Conservation (phyloP, 2,329 filamentous ascomycete species). For the Apiospora koreana region DNA sequence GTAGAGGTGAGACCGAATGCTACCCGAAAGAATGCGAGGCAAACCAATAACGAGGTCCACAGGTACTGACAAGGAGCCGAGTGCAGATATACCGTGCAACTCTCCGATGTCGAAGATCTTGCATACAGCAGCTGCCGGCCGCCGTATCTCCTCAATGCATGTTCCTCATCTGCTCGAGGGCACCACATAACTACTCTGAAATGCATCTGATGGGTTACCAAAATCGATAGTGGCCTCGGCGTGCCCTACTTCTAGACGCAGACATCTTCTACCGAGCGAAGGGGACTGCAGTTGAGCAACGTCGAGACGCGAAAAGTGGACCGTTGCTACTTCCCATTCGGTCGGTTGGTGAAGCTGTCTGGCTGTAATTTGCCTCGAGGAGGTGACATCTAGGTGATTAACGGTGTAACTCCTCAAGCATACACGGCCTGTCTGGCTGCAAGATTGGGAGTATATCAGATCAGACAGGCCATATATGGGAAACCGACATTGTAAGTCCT, state of each 20-base stretch:
- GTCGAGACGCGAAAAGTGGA: not conserved
- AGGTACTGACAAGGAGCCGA: not conserved
- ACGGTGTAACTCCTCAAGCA: not conserved
- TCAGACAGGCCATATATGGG: not conserved
- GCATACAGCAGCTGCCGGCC: not conserved
- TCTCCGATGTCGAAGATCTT: not conserved
- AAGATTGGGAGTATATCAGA: not conserved
- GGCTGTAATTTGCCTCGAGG: conserved; percentile 11
- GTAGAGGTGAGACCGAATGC: not conserved
- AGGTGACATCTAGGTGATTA: conserved; percentile 7
- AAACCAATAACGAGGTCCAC: not conserved
- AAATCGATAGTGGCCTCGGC: not conserved
- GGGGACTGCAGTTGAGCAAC: conserved; percentile 10
- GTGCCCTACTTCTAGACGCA: not conserved
- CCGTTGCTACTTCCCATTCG: not conserved
- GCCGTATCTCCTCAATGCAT: not conserved
- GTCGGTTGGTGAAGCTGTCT: conserved; percentile 5
- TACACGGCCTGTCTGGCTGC: not conserved
- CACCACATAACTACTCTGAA: not conserved
- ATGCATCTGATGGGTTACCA: not conserved
- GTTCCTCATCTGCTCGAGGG: not conserved
- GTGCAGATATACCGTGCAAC: not conserved
- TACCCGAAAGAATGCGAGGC: not conserved
- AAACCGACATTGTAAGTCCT: not conserved
- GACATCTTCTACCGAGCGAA: not conserved